phyloP scores from a whole-genome alignment of 257 asterid genomes.

The Nemophila menziesii region DNA sequence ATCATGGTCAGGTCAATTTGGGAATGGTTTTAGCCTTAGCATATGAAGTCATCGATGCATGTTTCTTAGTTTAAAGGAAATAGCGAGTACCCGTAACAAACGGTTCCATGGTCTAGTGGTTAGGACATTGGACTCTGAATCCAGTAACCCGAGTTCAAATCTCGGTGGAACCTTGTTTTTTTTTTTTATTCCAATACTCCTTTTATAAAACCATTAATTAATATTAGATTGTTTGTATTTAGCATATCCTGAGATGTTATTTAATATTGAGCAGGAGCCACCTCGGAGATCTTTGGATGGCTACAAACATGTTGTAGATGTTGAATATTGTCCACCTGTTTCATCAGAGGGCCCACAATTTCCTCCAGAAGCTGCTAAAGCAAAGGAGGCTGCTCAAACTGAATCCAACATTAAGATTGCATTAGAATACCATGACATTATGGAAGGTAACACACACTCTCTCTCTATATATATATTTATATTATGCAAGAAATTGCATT shows the following conservation, averaged over 20 bases:
- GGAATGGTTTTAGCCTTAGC: too few relatives aligned
- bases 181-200: too few relatives aligned
- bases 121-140: slow-evolving; percentile 96
- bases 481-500: background rate
- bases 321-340: slow-evolving; percentile 61
- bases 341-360: slow-evolving; percentile 49
- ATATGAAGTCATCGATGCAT: too few relatives aligned
- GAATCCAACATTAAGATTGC: slow-evolving; percentile 43
- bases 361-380: slow-evolving; percentile 74
- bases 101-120: slow-evolving; percentile 73
- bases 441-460: slow-evolving; percentile 79
- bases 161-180: slow-evolving; percentile 98
- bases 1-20: slow-evolving; percentile 3
- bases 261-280: slow-evolving; percentile 31
- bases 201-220: background rate
- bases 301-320: slow-evolving; percentile 68
- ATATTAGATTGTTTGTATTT: background rate
- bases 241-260: slow-evolving; percentile 5
- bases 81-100: too few relatives aligned
- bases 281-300: slow-evolving; percentile 70
- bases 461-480: background rate
- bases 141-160: slow-evolving; percentile 93
- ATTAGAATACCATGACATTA: slow-evolving; percentile 59
- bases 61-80: too few relatives aligned
- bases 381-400: slow-evolving; percentile 80